Evolutionary conservation across 345 rosid genomes (phyloP), one percentile per base, ranked within the genome.

Genomic region (Camelina sativa): DNA sequence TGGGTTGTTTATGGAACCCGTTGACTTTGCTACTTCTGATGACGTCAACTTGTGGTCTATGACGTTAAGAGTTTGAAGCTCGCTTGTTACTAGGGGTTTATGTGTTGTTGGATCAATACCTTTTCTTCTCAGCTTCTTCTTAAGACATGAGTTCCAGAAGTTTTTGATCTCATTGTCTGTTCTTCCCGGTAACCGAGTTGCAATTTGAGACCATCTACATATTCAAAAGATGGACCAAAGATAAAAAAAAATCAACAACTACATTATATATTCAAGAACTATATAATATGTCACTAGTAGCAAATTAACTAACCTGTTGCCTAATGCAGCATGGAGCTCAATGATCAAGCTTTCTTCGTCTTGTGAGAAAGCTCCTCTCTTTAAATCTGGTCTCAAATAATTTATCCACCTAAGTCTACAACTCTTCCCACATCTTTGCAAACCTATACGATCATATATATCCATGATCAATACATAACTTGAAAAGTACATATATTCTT

Each of bases 401-500:
- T 92, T 92, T 72, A 92, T 87, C 98, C 98, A 92, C 69, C 98
- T 87, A 65, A 93, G 73, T 59, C 98, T 85, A 72, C 98, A 93
- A 74, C 98, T 93, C 82, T 93, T 93, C 64, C 81, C 81, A 62
- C 81, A 79, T 79, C 81, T 73, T 20, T 72, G 77, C 23, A 79
- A 79, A 61, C 78, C 81, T 79, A 54, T 35, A 60, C 6, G 61
- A 78, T 62, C 57, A 64, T 59, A 28, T 10, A 56, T 34, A 43
- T 46, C 25, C 38, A 34, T 34, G 8, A 71, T 16, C 69, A 76
- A 53, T 69, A 56, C 70, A 55, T 62, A 52, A 17, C 41, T 16
- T 35, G 37, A 35, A 43, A 32, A 3, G 19, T 23, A 35, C 11
- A 41, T 35, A 44, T 12, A 8, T 1, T 4, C 37, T 8, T 71